Base-by-base conservation (phyloP, 2,329 filamentous ascomycete genomes). In the Zarea fungicola region DNA sequence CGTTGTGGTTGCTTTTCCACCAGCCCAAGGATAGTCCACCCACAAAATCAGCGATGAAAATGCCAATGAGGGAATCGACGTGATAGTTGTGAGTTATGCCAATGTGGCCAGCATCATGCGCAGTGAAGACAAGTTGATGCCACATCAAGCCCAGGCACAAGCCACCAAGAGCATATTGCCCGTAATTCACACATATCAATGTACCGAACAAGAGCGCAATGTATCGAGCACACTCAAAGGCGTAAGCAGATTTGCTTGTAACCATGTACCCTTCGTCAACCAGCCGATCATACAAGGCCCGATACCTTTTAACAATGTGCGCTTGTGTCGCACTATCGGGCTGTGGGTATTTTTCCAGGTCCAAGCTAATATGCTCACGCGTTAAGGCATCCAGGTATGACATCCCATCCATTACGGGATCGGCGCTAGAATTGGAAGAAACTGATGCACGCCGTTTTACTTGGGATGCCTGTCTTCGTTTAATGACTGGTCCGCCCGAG, bases 1-100 rank as follows among this genome's bases (percentile, higher is more conserved):
- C 90, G 62, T 97, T 97, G 68, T 97, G 92, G 64, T 84, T 96
- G 53, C 83, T 79, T 69, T 97, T 97, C 92, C 93, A 99, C 93
- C 93, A 99, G 37, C 92, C 89, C 47, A 96, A 71, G 22, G 89
- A 96, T 28, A 99, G 70, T 0, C 93, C 93, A 31, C 93, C 93
- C 18, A 93, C 72, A 59, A 86, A 97, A 64, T 96, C 87, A 46
- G 91, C 90, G 60, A 96, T 86, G 55, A 95, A 70, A 61, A 97
- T 96, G 42, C 89, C 92, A 54, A 99, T 89, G 42, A 86, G 75
- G 2, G 85, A 86, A 65, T 99, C 93, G 31, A 82, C 69, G 42
- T 87, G 83, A 64, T 92, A 97, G 63, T 85, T 77, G 67, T 97
- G 92, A 2, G 93, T 99, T 59, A 99, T 96, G 56, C 89, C 93